A percentile compares a stretch with the other conserved stretches of the same genome.
Evolutionary conservation across 306 rosid species (phyloP).

Genomic region (Vigna radiata): DNA sequence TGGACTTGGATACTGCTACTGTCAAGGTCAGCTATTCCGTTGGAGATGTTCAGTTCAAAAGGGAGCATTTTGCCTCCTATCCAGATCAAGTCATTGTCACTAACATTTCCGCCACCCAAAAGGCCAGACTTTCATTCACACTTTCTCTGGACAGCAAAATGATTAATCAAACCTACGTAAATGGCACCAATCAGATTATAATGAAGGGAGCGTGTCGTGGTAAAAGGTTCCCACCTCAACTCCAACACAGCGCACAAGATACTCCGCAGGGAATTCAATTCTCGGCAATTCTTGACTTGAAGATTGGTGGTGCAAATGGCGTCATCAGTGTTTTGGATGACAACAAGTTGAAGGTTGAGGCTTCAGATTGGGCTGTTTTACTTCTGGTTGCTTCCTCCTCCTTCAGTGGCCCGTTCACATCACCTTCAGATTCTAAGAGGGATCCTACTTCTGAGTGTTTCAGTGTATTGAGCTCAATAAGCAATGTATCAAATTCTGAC

Average conservation of each 20-base stretch:
- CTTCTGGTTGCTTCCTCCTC: conserved; percentile 73
- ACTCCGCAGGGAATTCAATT: conserved; percentile 63
- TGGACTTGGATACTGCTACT: conserved; percentile 74
- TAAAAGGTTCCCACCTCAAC: conserved; percentile 48
- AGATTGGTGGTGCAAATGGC: conserved; percentile 58
- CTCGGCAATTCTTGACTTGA: conserved; percentile 69
- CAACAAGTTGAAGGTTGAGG: conserved; percentile 63
- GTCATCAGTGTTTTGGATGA: conserved; percentile 53
- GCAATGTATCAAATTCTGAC: conserved; percentile 56
- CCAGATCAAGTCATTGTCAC: conserved; percentile 74
- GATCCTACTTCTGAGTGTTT: conserved; percentile 61
- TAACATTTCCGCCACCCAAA: conserved; percentile 62
- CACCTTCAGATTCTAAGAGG: conserved; percentile 66
- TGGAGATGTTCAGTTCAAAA: conserved; percentile 63
- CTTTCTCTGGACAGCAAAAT: conserved; percentile 72
- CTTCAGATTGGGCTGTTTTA: conserved; percentile 69
- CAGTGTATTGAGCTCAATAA: conserved; percentile 48
- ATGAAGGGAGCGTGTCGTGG: conserved; percentile 69
- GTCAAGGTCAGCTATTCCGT: conserved; percentile 63
- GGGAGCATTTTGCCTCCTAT: conserved; percentile 75
- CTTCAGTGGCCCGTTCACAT: conserved; percentile 65
- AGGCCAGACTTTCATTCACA: conserved; percentile 60
- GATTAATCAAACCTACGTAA: conserved; percentile 49
- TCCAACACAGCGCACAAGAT: neutral
- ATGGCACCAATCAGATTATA: conserved; percentile 56